Percentiles rank a stretch among this genome's conserved stretches.
These are phyloP conservation scores for Pelomyxa schiedti DNA, from an alignment of 78 protist species.

Conservation along the genomic window DNA sequence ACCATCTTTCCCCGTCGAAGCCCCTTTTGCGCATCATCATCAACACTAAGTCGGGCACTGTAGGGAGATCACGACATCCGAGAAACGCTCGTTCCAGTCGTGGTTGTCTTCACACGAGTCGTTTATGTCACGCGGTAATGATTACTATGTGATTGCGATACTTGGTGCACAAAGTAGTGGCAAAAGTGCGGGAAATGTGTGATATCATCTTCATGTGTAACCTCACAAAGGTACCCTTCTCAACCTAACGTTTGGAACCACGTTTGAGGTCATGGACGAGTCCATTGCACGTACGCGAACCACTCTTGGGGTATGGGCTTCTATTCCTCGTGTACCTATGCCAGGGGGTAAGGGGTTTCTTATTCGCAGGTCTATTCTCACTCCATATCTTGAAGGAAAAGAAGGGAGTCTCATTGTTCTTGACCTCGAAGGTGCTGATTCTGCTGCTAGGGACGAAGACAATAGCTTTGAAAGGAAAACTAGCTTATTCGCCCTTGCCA, in stretches of 20 bases:
- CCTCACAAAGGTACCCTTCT: slow-evolving; percentile 77
- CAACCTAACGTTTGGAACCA: slow-evolving; percentile 72
- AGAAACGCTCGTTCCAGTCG: no score
- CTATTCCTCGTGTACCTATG: no score
- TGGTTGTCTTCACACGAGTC: no score
- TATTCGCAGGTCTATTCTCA: no score
- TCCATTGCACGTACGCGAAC: slow-evolving; percentile 58
- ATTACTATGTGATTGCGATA: slow-evolving; percentile 66
- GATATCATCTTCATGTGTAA: no score
- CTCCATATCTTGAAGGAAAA: no score
- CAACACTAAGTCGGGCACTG: no score
- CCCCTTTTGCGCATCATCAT: no score
- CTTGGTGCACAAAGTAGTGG: slow-evolving; percentile 85
- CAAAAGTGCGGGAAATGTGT: slow-evolving; percentile 34
- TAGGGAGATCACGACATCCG: no score
- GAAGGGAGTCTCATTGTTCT: slow-evolving; percentile 39
- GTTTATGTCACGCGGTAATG: slow-evolving; percentile 32
- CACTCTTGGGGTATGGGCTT: slow-evolving; percentile 60
- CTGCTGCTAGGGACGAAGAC: slow-evolving; percentile 81
- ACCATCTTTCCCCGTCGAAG: no score
- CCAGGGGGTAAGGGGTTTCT: no score
- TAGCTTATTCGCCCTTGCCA: slow-evolving; percentile 73
- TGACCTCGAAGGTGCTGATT: slow-evolving; percentile 91
- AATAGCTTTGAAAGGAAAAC: slow-evolving; percentile 76
- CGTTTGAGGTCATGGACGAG: slow-evolving; percentile 67